Evolutionary conservation across 2,329 filamentous ascomycete genomes (phyloP).

Genomic region (Paraconiothyrium brasiliense): DNA sequence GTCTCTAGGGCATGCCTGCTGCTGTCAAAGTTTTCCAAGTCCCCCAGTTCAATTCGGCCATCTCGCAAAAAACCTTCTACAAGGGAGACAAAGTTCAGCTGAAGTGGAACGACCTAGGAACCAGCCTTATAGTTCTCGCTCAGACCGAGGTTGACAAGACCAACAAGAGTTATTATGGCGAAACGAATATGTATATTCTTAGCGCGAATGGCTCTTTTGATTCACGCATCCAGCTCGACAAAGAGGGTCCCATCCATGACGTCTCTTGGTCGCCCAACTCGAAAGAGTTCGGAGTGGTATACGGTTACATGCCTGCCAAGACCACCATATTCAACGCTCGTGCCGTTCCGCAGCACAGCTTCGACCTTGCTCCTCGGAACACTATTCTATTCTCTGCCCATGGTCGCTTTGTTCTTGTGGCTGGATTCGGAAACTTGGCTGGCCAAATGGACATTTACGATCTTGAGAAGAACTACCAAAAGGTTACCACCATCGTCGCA

Average conservation of each 20-base stretch:
- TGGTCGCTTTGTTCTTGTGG: constrained; percentile 90
- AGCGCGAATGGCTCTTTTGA: constrained; percentile 93
- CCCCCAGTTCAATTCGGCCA: constrained; percentile 80
- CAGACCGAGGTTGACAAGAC: constrained; percentile 98
- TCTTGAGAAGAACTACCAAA: constrained; percentile 89
- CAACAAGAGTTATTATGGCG: constrained; percentile 99
- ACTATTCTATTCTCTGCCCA: constrained; percentile 95
- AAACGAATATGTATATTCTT: constrained; percentile 95
- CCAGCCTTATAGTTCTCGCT: constrained; percentile 90
- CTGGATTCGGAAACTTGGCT: constrained; percentile 95
- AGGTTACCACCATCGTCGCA: constrained; percentile 92
- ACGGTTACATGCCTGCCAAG: constrained; percentile 99
- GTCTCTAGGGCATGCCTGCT: constrained; percentile 82
- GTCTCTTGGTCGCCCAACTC: constrained; percentile 98
- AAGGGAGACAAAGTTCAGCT: constrained; percentile 99
- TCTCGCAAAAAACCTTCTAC: constrained; percentile 99
- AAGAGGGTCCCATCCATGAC: constrained; percentile 97
- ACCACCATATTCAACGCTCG: constrained; percentile 96
- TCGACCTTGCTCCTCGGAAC: constrained; percentile 88
- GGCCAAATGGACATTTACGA: constrained; percentile 99
- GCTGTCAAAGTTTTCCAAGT: constrained; percentile 95
- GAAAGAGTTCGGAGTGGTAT: constrained; percentile 96
- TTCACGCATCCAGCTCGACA: constrained; percentile 89
- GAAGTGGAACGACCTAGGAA: constrained; percentile 96
- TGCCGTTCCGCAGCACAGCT: constrained; percentile 82